These are phyloP conservation scores for Ceratorhiza oryzae-sativae DNA, from an alignment of 1,284 basidiomycete species.

Conservation along the genomic window DNA sequence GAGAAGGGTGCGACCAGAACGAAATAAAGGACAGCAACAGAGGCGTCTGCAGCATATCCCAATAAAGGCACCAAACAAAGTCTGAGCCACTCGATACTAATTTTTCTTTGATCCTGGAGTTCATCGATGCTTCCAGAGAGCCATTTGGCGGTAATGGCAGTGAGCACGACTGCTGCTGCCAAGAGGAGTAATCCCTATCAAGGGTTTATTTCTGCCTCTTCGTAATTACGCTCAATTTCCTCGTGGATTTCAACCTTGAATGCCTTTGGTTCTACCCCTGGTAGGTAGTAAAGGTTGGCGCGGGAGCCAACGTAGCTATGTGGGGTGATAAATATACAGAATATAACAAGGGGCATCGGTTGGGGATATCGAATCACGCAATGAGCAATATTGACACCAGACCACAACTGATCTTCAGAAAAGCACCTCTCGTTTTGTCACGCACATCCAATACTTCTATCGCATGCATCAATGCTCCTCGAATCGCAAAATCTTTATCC, in stretches of 20 bases:
- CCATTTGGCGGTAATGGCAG: conserved; percentile 72
- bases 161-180: conserved; percentile 60
- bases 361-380: conserved; percentile 55
- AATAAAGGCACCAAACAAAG: conserved; percentile 70
- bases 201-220: conserved; percentile 65
- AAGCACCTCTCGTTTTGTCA: conserved; percentile 52
- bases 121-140: conserved; percentile 67
- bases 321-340: neutral
- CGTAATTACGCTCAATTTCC: conserved; percentile 50
- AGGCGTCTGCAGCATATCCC: conserved; percentile 72
- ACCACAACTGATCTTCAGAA: conserved; percentile 69
- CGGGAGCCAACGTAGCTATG: conserved; percentile 68
- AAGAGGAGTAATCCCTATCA: conserved; percentile 65
- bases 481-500: neutral
- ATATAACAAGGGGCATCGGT: conserved; percentile 1
- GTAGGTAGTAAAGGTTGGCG: conserved; percentile 70
- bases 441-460: conserved; percentile 49
- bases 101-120: conserved; percentile 54
- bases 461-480: conserved; percentile 17
- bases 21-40: conserved; percentile 63
- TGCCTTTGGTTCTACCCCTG: conserved; percentile 65
- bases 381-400: conserved; percentile 65
- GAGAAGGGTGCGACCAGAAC: conserved; percentile 47
- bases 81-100: conserved; percentile 62
- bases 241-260: too few relatives aligned